Percentiles rank a stretch among this genome's conserved stretches.
Conservation (phyloP, 2,329 filamentous ascomycete genomes). For the Pseudopyrenochaeta lycopersici region DNA sequence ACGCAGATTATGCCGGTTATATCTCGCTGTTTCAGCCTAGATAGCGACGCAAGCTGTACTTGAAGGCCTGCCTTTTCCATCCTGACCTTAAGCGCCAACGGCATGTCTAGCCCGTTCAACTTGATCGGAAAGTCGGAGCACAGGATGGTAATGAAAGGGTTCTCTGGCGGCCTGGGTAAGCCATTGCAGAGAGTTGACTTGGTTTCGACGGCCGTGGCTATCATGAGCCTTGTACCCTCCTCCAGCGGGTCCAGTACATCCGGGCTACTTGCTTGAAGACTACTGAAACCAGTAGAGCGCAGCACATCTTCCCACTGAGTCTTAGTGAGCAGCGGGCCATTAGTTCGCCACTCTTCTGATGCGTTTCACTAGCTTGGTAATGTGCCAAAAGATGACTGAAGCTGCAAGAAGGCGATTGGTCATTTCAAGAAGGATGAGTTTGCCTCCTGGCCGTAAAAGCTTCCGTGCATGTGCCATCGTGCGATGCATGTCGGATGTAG, state of each 20-base stretch:
- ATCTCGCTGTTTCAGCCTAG: slow-evolving; percentile 7
- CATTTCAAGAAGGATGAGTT: slow-evolving; percentile 56
- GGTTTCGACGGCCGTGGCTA: slow-evolving; percentile 16
- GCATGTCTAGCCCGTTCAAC: slow-evolving; percentile 13
- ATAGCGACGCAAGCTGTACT: slow-evolving; percentile 8
- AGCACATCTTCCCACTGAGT: slow-evolving; percentile 47
- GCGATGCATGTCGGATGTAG: slow-evolving; percentile 24
- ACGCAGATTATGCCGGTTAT: slow-evolving; percentile 12
- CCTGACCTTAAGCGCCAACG: slow-evolving; percentile 9
- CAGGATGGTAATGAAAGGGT: slow-evolving; percentile 10
- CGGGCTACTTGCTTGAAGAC: slow-evolving; percentile 22
- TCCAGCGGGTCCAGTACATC: slow-evolving; percentile 18
- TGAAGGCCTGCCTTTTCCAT: slow-evolving; percentile 11
- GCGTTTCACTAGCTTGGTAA: slow-evolving; percentile 37
- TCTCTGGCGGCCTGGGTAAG: slow-evolving; percentile 7
- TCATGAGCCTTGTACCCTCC: slow-evolving; percentile 22
- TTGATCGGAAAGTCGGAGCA: slow-evolving; percentile 14
- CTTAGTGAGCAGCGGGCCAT: slow-evolving; percentile 42
- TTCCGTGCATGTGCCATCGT: slow-evolving; percentile 32
- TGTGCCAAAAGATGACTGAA: slow-evolving; percentile 30
- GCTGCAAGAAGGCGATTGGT: slow-evolving; percentile 18
- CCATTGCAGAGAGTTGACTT: slow-evolving; percentile 7
- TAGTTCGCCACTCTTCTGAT: slow-evolving; percentile 33
- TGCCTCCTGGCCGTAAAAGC: slow-evolving; percentile 53
- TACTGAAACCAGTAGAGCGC: slow-evolving; percentile 41